Conservation (phyloP, 2,329 filamentous ascomycete species). For the Xylariaceae sp. region DNA sequence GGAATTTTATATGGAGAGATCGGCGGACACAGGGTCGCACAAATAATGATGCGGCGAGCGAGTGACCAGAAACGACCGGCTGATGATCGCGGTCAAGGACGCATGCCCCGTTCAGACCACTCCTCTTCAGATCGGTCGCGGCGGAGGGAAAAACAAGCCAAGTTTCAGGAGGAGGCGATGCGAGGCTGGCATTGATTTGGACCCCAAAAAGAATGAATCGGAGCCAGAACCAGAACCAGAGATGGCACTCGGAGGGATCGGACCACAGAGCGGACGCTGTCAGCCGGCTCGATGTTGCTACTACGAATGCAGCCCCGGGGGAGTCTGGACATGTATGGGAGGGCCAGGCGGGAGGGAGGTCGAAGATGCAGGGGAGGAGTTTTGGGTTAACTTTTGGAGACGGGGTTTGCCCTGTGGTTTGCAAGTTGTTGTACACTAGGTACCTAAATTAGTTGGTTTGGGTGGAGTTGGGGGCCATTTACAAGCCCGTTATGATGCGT, state of each 20-base stretch:
- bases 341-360: constrained; percentile 7
- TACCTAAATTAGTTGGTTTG: not conserved
- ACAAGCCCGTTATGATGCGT: not conserved
- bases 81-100: not conserved
- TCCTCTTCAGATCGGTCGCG: constrained; percentile 7
- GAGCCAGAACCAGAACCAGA: not conserved
- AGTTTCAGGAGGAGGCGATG: constrained; percentile 11
- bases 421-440: constrained; percentile 3
- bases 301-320: constrained; percentile 12
- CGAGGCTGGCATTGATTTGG: constrained; percentile 17
- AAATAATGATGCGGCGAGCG: constrained; percentile 11
- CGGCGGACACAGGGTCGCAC: constrained; percentile 16
- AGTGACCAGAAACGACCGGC: constrained; percentile 7
- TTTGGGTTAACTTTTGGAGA: constrained; percentile 12
- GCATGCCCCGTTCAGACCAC: not conserved
- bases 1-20: constrained; percentile 14
- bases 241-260: constrained; percentile 1
- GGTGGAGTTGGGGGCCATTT: constrained; percentile 7
- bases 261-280: constrained; percentile 8
- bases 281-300: constrained; percentile 4
- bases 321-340: constrained; percentile 6
- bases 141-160: constrained; percentile 5
- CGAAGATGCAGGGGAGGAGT: constrained; percentile 7
- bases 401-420: constrained; percentile 14
- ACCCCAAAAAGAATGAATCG: not conserved